A percentile compares a stretch with the other conserved stretches of the same genome.
phyloP scores from a whole-genome alignment of 306 rosid species.

The Lotus japonicus region DNA sequence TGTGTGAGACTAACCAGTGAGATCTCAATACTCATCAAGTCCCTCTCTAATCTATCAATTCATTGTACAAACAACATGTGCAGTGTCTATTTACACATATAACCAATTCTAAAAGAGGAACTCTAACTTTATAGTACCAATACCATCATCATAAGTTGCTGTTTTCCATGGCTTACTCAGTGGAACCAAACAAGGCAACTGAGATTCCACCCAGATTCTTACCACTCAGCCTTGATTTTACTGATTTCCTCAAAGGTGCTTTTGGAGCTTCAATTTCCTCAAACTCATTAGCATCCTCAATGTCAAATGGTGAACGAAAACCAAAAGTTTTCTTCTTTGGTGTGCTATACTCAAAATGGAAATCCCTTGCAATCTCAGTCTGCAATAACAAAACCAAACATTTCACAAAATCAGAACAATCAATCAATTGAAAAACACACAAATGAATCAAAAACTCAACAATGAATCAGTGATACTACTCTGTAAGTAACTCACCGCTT shows the following conservation, averaged over 20 bases:
- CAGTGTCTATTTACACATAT: slow-evolving; percentile 27
- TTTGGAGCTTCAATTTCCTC: slow-evolving; percentile 62
- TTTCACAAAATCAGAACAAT: neutral
- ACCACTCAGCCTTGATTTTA: slow-evolving; percentile 26
- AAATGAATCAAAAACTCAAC: neutral
- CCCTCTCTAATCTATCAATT: slow-evolving; percentile 12
- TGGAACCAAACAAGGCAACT: slow-evolving; percentile 41
- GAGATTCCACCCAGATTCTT: slow-evolving; percentile 44
- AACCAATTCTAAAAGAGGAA: slow-evolving; percentile 1
- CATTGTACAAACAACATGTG: slow-evolving; percentile 6
- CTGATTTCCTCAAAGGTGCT: slow-evolving; percentile 44
- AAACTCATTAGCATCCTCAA: slow-evolving; percentile 16
- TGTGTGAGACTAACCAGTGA: slow-evolving; percentile 26
- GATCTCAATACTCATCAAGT: neutral
- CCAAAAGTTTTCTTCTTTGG: slow-evolving; percentile 49
- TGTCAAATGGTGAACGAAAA: slow-evolving; percentile 24
- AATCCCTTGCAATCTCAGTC: slow-evolving; percentile 52
- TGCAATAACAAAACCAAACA: slow-evolving; percentile 28
- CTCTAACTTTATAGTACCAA: neutral
- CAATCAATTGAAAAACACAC: neutral
- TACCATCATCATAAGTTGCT: neutral
- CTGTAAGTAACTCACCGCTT: slow-evolving; percentile 84
- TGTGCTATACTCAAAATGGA: slow-evolving; percentile 68
- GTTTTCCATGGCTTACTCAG: slow-evolving; percentile 18
- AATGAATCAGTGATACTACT: too few species aligned